Evolutionary conservation across 1,284 basidiomycete genomes (phyloP).

Genomic region (Tylopilus orsonianus): DNA sequence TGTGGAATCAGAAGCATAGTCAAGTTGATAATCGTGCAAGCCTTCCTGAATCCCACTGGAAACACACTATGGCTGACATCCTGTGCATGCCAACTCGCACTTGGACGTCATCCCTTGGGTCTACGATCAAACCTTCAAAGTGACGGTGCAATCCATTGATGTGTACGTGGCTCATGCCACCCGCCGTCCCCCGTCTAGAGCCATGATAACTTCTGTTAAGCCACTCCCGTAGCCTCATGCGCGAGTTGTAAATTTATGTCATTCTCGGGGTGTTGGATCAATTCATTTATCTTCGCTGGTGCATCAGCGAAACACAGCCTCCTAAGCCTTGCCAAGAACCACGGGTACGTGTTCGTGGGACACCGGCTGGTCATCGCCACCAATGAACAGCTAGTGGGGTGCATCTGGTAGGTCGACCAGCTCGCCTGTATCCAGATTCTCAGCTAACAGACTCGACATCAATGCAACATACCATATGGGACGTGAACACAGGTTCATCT

Average conservation of each 20-base stretch:
- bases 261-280: constrained; percentile 39
- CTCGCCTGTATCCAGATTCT: constrained; percentile 53
- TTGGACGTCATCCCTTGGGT: constrained; percentile 45
- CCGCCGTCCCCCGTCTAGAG: constrained; percentile 37
- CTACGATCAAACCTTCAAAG: constrained; percentile 43
- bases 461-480: rapidly evolving
- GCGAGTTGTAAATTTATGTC: constrained; percentile 42
- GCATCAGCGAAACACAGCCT: constrained; percentile 30
- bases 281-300: constrained; percentile 43
- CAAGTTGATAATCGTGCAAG: constrained; percentile 48
- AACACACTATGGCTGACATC: constrained; percentile 50
- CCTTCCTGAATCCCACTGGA: constrained; percentile 44
- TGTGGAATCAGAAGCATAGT: constrained; percentile 49
- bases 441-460: neutral
- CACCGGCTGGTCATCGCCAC: constrained; percentile 15
- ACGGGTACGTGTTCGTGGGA: constrained; percentile 34
- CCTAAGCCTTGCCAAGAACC: constrained; percentile 37
- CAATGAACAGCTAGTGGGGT: constrained; percentile 38
- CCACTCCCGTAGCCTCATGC: constrained; percentile 53
- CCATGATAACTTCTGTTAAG: constrained; percentile 46
- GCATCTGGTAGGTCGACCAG: constrained; percentile 40
- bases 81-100: constrained; percentile 43
- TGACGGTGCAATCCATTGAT: constrained; percentile 47
- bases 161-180: constrained; percentile 36
- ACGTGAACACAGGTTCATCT: constrained; percentile 33